A percentile compares a stretch with the other conserved stretches of the same genome.
phyloP scores from a whole-genome alignment of 75 land plant genomes.

The Cupressus sempervirens region DNA sequence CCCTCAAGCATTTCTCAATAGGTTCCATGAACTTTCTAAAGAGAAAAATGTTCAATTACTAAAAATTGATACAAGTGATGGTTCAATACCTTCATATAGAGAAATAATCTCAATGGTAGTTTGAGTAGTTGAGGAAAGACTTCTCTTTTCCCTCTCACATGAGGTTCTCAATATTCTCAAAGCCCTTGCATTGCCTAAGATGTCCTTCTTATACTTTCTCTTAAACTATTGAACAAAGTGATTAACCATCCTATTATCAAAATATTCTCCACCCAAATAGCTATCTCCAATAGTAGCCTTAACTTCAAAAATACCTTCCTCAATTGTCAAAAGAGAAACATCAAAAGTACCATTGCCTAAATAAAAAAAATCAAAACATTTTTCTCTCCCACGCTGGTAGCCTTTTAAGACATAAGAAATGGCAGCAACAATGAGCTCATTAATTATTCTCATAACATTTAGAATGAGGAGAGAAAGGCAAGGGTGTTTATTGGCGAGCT shows the following conservation, averaged over 20 bases:
- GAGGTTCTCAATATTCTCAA: conserved; percentile 51
- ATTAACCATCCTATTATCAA: conserved; percentile 72
- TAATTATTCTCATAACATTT: conserved; percentile 72
- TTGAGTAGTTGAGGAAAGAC: conserved; percentile 69
- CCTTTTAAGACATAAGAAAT: conserved; percentile 81
- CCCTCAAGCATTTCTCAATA: no score
- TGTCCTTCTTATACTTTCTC: conserved; percentile 79
- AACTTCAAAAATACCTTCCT: no score
- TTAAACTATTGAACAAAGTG: conserved; percentile 81
- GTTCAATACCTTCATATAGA: conserved; percentile 64
- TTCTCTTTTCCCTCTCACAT: no score
- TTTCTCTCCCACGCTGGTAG: no score
- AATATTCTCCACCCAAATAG: conserved; percentile 74
- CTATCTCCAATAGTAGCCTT: conserved; percentile 79
- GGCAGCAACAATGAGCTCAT: conserved; percentile 78
- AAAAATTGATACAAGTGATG: conserved; percentile 66
- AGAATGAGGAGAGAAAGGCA: conserved; percentile 46
- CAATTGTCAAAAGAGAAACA: no score
- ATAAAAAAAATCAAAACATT: no score
- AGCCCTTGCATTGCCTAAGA: conserved; percentile 57
- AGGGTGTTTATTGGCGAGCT: conserved; percentile 68
- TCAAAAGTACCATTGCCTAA: no score
- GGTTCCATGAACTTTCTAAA: no score
- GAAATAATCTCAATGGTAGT: conserved; percentile 78
- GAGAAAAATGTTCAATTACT: conserved; percentile 67